Evolutionary conservation across 306 rosid species (phyloP), one percentile per base, ranked within the genome.

Genomic region (Ormosia emarginata): DNA sequence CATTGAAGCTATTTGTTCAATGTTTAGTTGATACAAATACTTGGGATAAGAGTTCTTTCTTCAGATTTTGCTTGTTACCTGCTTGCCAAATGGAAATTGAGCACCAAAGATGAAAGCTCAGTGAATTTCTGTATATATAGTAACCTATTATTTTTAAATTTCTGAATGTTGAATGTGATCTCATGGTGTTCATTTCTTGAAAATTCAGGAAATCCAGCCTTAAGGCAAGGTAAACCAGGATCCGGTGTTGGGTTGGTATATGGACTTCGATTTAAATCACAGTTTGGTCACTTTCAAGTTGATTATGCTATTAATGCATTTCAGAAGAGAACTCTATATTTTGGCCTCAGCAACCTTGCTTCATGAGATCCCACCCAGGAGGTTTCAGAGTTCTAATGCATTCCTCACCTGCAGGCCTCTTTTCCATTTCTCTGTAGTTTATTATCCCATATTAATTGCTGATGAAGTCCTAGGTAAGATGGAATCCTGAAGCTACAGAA

Each of bases 181-280:
- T 85, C 56, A 74, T 79, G 65, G 52, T 66, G 66, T 84, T 86
- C 52, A 80, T 69, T 36, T 59, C 36, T 81, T 77, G 82, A 75
- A 72, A 41, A 81, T 90, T 84, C 92, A 94, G 97, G 98, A 82
- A 90, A 87, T 87, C 98, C 98, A 71, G 94, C 95, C 12, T 49
- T 88, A 85, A 83, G 98, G 87, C 98, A 82, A 40, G 94, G 95
- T 17, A 94, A 94, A 82, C 98, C 98, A 47, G 98, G 98, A 90
- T 88, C 87, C 29, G 98, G 98, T 44, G 33, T 90, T 29, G 95
- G 95, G 65, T 63, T 94, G 53, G 98, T 95, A 86, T 94, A 85
- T 85, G 93, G 97, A 71, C 90, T 92, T 86, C 89, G 98, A 59
- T 80, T 92, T 57, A 94, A 92, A 89, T 94, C 97, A 81, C 92